Evolutionary conservation across 306 rosid species (phyloP), one percentile per base, ranked within the genome.

Genomic region (Sesbania bispinosa): DNA sequence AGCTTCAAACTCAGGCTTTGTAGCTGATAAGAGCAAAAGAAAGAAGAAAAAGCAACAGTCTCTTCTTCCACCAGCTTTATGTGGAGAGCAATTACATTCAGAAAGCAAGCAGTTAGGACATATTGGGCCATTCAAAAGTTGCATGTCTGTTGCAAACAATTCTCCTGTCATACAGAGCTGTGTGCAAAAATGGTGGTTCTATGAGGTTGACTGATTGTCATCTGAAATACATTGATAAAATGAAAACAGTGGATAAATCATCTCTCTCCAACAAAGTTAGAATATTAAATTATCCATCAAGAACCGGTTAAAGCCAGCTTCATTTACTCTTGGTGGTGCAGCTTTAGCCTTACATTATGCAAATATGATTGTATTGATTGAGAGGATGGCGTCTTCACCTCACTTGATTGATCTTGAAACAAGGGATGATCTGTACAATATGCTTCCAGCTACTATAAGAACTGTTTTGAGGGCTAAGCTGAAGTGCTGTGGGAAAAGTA

Each of bases 271-370:
- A 73, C 77, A 84, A 73, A 29, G 48, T 71, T 59, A 76, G 84
- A 68, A 77, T 89, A 67, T 83, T 20, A 88, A 83, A 73, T 46
- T 90, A 46, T 77, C 85, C 72, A 19, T 75, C 64, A 84, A 75
- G 54, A 74, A 77, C 23, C 80, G 51, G 52, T 74, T 79, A 72
- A 82, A 57, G 72, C 50, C 92, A 9, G 79, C 83, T 30, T 70
- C 87, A 6, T 64, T 71, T 32, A 90, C 96, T 35, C 96, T 95
- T 6, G 96, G 96, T 2, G 81, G 24, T 45, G 86, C 91, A 4
- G 90, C 90, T 60, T 73, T 95, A 23, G 87, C 93, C 3, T 80
- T 91, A 33, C 99, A 86, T 62, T 95, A 95, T 79, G 97, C 96
- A 24, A 85, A 89, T 60, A 59, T 88, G 42, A 83, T 95, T 51